Percentiles rank a stretch among this genome's conserved stretches.
phyloP scores from a whole-genome alignment of 2,329 filamentous ascomycete genomes.

The Alternaria triticimaculans region DNA sequence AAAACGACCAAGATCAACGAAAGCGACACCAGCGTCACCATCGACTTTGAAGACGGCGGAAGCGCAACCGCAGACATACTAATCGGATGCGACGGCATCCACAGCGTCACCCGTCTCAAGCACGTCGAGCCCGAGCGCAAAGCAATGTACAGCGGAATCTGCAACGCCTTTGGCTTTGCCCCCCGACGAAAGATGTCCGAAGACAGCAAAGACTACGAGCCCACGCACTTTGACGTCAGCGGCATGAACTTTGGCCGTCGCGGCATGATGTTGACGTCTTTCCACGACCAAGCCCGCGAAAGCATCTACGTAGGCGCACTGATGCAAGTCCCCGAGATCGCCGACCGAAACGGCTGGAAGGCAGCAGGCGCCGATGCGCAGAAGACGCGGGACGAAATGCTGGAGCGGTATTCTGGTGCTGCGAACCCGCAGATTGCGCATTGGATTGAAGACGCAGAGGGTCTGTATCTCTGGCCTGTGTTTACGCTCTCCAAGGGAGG shows the following conservation, averaged over 20 bases:
- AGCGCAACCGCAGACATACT: conserved; percentile 57
- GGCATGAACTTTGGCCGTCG: conserved; percentile 56
- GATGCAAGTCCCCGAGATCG: conserved; percentile 54
- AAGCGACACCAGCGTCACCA: conserved; percentile 48
- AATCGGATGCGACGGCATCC: conserved; percentile 63
- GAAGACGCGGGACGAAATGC: conserved; percentile 51
- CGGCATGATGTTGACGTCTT: conserved; percentile 55
- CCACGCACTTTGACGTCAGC: conserved; percentile 48
- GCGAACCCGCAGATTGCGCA: conserved; percentile 46
- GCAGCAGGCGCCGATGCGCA: conserved; percentile 52
- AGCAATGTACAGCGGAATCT: conserved; percentile 53
- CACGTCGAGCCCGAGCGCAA: conserved; percentile 55
- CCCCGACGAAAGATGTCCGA: conserved; percentile 34
- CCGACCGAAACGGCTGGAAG: conserved; percentile 55
- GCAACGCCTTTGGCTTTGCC: conserved; percentile 56
- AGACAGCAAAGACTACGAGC: conserved; percentile 32
- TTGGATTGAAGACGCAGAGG: conserved; percentile 51
- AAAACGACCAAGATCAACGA: conserved; percentile 52
- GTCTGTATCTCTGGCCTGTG: conserved; percentile 56
- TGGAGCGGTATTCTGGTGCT: conserved; percentile 50
- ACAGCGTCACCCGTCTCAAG: conserved; percentile 52
- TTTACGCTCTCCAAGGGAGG: conserved; percentile 54
- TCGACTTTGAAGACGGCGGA: conserved; percentile 57
- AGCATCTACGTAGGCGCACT: conserved; percentile 54
- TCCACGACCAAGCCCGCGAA: conserved; percentile 45